A percentile compares a stretch with the other conserved stretches of the same genome.
Evolutionary conservation across 1,284 basidiomycete genomes (phyloP).

Genomic region (Trichosporon inkin): DNA sequence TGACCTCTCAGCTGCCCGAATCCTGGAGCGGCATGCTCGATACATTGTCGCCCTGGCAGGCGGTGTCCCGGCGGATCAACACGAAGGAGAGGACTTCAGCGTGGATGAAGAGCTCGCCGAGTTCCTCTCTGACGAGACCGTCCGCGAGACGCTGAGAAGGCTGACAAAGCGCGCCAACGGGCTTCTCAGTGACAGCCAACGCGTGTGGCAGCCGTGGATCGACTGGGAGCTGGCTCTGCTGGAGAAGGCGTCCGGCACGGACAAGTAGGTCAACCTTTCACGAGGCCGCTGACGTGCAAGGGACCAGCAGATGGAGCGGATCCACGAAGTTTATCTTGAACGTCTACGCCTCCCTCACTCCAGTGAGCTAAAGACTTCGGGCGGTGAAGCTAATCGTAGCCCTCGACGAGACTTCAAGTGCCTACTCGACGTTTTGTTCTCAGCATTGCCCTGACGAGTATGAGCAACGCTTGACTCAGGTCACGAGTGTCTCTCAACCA

Average conservation of each 20-base stretch:
- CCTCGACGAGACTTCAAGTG: constrained; percentile 70
- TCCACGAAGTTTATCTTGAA: constrained; percentile 44
- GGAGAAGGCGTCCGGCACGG: constrained; percentile 52
- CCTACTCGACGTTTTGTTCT: constrained; percentile 82
- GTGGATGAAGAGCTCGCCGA: constrained; percentile 48
- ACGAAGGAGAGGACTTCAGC: background rate
- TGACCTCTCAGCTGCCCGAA: constrained; percentile 59
- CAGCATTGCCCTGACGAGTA: constrained; percentile 68
- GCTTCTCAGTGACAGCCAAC: constrained; percentile 58
- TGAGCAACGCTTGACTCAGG: constrained; percentile 66
- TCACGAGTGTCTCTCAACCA: constrained; percentile 63
- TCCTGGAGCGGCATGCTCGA: constrained; percentile 65
- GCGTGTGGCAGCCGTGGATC: constrained; percentile 65
- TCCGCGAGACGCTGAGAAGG: constrained; percentile 60
- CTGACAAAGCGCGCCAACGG: constrained; percentile 58
- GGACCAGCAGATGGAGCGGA: constrained; percentile 29
- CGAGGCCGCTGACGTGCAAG: constrained; percentile 21
- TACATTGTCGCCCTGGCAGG: constrained; percentile 57
- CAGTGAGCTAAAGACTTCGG: constrained; percentile 24
- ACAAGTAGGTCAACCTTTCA: constrained; percentile 53
- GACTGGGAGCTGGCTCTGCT: constrained; percentile 71
- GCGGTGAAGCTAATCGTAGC: constrained; percentile 26
- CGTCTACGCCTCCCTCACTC: constrained; percentile 48
- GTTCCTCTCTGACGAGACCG: constrained; percentile 52
- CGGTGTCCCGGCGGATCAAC: constrained; percentile 50